A percentile compares a stretch with the other conserved stretches of the same genome.
phyloP scores from a whole-genome alignment of 2,329 filamentous ascomycete genomes.

The Fonsecaea monophora region DNA sequence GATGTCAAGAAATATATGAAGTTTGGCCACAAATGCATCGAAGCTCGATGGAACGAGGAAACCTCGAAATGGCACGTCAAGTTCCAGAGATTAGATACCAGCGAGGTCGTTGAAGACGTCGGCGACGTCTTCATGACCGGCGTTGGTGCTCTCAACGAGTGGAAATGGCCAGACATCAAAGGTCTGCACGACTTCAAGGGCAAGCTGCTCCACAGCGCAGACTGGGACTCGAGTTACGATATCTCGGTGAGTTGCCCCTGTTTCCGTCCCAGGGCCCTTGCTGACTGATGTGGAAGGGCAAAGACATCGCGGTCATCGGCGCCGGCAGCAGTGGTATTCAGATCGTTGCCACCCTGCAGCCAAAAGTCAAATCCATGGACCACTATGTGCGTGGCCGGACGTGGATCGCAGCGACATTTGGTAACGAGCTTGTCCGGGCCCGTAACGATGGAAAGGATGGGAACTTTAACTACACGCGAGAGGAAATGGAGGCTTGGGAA shows the following conservation, averaged over 20 bases:
- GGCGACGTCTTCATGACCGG: conserved; percentile 65
- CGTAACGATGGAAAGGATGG: conserved; percentile 40
- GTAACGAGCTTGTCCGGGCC: conserved; percentile 35
- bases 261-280: neutral
- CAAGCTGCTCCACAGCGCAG: conserved; percentile 43
- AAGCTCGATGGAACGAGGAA: conserved; percentile 38
- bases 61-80: conserved; percentile 39
- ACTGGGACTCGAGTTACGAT: conserved; percentile 42
- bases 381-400: conserved; percentile 43
- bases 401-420: conserved; percentile 43
- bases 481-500: conserved; percentile 39
- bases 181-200: conserved; percentile 44
- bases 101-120: conserved; percentile 39
- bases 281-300: conserved; percentile 26
- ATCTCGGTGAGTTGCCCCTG: conserved; percentile 23
- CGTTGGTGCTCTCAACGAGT: conserved; percentile 65
- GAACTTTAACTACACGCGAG: conserved; percentile 42
- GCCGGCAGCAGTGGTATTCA: conserved; percentile 42
- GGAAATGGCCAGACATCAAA: conserved; percentile 48
- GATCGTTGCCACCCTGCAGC: conserved; percentile 41
- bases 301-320: conserved; percentile 41
- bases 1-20: conserved; percentile 42
- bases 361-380: conserved; percentile 41
- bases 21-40: conserved; percentile 40
- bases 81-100: conserved; percentile 29